phyloP scores from a whole-genome alignment of 116 monocot species.

The Posidonia oceanica region DNA sequence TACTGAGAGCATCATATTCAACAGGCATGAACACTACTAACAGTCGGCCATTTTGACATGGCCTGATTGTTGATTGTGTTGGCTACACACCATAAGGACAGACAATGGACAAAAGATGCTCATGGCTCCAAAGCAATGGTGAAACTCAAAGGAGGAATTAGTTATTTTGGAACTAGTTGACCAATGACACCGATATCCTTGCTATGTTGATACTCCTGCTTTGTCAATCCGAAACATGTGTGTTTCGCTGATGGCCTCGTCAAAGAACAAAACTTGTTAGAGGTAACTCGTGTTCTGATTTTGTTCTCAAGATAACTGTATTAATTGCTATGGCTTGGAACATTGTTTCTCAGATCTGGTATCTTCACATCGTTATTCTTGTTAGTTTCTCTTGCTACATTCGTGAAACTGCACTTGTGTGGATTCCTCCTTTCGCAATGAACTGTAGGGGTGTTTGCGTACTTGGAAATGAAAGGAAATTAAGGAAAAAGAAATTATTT shows the following conservation, averaged over 20 bases:
- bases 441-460: too few relatives aligned
- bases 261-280: neutral
- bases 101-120: neutral
- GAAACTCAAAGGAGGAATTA: neutral
- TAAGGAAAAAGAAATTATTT: too few relatives aligned
- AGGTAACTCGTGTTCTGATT: neutral
- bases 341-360: neutral
- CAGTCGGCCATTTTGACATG: slow-evolving; percentile 3
- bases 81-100: neutral
- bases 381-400: too few relatives aligned
- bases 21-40: neutral
- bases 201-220: neutral
- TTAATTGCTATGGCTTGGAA: neutral
- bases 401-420: too few relatives aligned
- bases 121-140: neutral
- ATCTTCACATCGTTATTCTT: neutral
- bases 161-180: neutral
- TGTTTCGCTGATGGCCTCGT: neutral
- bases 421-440: too few relatives aligned
- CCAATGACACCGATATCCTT: neutral
- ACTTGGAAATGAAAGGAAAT: too few relatives aligned
- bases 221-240: neutral
- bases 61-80: neutral
- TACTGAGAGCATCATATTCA: slow-evolving; percentile 9
- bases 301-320: neutral